Evolutionary conservation across 2,329 filamentous ascomycete genomes (phyloP), one percentile per base, ranked within the genome.

Genomic region (Trichoderma hamatum): DNA sequence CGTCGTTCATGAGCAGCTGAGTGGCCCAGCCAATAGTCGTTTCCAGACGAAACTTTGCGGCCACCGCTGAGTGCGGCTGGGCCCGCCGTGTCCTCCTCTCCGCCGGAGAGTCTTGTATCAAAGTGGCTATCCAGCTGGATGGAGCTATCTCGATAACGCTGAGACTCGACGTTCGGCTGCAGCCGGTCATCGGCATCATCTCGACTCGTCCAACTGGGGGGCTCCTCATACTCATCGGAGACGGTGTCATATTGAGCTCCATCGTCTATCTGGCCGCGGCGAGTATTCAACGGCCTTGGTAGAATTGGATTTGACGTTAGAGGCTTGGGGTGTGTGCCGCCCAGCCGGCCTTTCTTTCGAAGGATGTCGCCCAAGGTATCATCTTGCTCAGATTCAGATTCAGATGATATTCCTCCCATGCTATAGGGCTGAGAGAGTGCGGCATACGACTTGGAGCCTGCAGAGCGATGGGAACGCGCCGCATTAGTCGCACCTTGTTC

Each of bases 1-100:
- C 90, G 81, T 58, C 85, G 81, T 21, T 79, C 81, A 64, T 81
- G 81, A 1, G 75, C 75, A 30, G 73, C 70, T 39, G 75, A 70
- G 70, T 72, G 72, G 34, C 75, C 75, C 2, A 76, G 71, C 68
- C 80, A 80, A 68, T 83, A 86, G 74, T 90, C 88, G 69, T 86
- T 88, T 1, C 88, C 88, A 5, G 85, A 86, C 14, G 86, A 88
- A 5, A 89, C 82, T 75, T 89, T 87, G 58, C 87, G 81, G 30
- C 76, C 79, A 26, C 74, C 76, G 16, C 84, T 85, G 14, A 89
- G 75, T 72, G 87, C 82, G 16, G 88, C 75, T 0, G 87, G 88
- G 32, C 86, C 85, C 6, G 85, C 86, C 0, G 79, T 83, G 3
- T 84, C 75, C 73, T 82, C 84, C 56, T 89, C 79, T 60, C 86